A percentile compares a stretch with the other conserved stretches of the same genome.
Conservation (phyloP, 768 basidiomycete species). For the Pisolithus tinctorius region DNA sequence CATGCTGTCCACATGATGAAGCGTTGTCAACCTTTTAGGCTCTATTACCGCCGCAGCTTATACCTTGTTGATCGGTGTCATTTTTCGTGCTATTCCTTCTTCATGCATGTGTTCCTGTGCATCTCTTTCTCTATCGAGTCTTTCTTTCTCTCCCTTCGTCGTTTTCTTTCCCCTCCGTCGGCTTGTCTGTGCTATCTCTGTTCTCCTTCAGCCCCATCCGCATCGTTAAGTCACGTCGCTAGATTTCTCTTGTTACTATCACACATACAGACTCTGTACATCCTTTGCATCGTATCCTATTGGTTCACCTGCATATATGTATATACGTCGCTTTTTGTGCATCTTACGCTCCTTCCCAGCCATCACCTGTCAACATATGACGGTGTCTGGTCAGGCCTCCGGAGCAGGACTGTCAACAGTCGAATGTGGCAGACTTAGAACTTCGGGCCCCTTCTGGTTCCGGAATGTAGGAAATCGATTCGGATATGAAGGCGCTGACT, state of each 20-base stretch:
- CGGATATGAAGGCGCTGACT: no score
- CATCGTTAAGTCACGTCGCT: neutral
- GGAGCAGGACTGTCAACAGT: no score
- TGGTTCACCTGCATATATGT: neutral
- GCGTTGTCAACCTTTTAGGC: neutral
- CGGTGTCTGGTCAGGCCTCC: no score
- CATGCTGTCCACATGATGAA: constrained; percentile 61
- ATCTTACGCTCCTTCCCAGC: no score
- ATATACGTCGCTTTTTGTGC: no score
- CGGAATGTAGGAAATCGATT: no score
- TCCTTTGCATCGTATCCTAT: constrained; percentile 5
- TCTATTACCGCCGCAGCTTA: neutral
- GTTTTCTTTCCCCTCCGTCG: neutral
- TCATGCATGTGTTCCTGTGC: neutral
- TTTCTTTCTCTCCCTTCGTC: neutral
- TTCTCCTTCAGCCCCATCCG: neutral
- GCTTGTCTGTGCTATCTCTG: neutral
- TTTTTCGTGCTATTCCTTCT: neutral
- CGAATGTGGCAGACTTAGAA: no score
- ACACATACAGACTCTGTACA: neutral
- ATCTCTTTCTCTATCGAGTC: neutral
- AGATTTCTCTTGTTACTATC: neutral
- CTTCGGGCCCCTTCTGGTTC: no score
- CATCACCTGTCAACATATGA: no score
- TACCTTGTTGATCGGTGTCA: constrained; percentile 2